Evolutionary conservation across 768 basidiomycete genomes (phyloP).

Genomic region (Zangia roseola): DNA sequence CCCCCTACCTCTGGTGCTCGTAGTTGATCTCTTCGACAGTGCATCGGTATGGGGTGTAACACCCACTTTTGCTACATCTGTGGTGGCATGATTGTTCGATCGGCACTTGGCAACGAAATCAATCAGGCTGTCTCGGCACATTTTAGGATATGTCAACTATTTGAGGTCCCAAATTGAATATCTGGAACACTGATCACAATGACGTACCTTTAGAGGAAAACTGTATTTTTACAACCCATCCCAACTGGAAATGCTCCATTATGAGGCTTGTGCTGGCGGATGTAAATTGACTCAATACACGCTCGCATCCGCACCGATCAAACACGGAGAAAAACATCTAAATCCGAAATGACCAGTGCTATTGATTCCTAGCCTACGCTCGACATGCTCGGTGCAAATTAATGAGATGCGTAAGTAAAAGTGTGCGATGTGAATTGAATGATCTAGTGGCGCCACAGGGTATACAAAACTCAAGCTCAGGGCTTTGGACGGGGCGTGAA

Average conservation of each 20-base stretch:
- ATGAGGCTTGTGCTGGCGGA: too few relatives aligned
- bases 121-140: slow-evolving; percentile 30
- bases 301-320: too few relatives aligned
- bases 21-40: slow-evolving; percentile 33
- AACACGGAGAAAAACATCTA: too few relatives aligned
- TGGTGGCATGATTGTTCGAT: slow-evolving; percentile 45
- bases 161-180: slow-evolving; percentile 32
- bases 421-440: slow-evolving; percentile 2
- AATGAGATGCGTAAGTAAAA: slow-evolving; percentile 15
- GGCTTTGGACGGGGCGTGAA: slow-evolving; percentile 58
- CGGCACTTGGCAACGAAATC: slow-evolving; percentile 35
- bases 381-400: slow-evolving; percentile 8
- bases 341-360: too few relatives aligned
- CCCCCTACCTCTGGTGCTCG: not conserved
- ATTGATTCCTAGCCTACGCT: not conserved
- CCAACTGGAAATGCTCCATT: too few relatives aligned
- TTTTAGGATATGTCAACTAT: slow-evolving; percentile 35
- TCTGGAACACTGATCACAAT: too few relatives aligned
- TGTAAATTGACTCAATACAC: too few relatives aligned
- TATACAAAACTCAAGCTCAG: not conserved
- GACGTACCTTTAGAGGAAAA: not conserved
- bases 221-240: too few relatives aligned
- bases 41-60: slow-evolving; percentile 57
- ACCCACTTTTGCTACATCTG: slow-evolving; percentile 58
- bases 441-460: not conserved